Evolutionary conservation across 768 basidiomycete species (phyloP), one percentile per base, ranked within the genome.

Genomic region (Suillus subalutaceus): DNA sequence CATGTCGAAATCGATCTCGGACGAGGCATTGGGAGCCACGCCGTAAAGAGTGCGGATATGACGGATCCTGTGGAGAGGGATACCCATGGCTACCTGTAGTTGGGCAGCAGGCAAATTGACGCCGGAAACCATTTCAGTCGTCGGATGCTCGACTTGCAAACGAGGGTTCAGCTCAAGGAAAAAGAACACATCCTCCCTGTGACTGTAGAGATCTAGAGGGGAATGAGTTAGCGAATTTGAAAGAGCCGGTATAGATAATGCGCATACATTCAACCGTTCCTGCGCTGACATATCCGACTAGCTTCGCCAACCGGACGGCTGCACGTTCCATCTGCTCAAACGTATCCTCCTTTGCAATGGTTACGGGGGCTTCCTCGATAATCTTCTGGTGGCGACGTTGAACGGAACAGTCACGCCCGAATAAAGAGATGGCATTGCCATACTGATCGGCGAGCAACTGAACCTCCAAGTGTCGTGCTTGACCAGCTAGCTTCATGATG

Each of bases 361-460:
- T 99, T 43, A 99, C 97, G 10, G 97, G 97, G 3, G 97, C 97
- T 78, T 99, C 97, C 80, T 99, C 97, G 68, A 99, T 99, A 72
- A 99, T 99, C 83, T 99, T 99, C 79, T 99, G 97, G 79, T 99
- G 97, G 64, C 97, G 92, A 72, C 97, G 92, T 79, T 99, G 97
- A 57, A 99, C 97, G 65, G 97, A 99, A 78, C 97, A 99, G 77
- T 99, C 97, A 72, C 97, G 96, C 73, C 97, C 97, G 74, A 99
- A 99, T 64, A 99, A 85, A 52, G 97, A 99, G 72, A 99, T 99
- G 37, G 97, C 97, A 78, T 97, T 96, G 65, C 97, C 97, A 77
- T 99, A 99, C 78, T 99, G 97, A 81, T 99, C 97, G 58, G 97
- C 97, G 44, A 99, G 88, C 44, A 99, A 88, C 78, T 99, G 97